Evolutionary conservation across 495 filamentous ascomycete species (phyloP).

Genomic region (Aspergillus bertholletiae): DNA sequence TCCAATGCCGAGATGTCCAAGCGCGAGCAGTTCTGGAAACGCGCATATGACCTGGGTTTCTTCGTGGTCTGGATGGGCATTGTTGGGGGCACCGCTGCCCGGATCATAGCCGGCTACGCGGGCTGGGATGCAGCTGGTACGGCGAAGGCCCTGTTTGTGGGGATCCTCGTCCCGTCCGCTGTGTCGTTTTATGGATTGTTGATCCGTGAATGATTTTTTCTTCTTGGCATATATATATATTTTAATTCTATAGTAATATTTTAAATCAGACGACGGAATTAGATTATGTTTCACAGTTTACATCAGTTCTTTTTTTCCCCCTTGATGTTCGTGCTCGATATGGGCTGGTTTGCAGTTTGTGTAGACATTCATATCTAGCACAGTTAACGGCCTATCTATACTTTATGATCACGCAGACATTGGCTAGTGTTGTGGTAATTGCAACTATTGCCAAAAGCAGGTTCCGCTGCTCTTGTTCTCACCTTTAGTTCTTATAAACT

Average conservation of each 20-base stretch:
- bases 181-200: constrained; percentile 21
- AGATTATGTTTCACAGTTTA: too few relatives aligned
- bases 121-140: constrained; percentile 15
- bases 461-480: too few relatives aligned
- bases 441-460: too few relatives aligned
- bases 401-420: too few relatives aligned
- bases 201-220: not conserved
- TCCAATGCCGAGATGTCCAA: constrained; percentile 16
- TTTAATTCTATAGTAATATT: not conserved
- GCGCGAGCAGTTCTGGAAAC: constrained; percentile 19
- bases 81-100: constrained; percentile 16
- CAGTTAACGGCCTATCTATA: too few relatives aligned
- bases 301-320: too few relatives aligned
- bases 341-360: too few relatives aligned
- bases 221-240: not conserved
- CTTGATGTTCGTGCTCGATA: too few relatives aligned
- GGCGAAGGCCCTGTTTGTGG: constrained; percentile 11
- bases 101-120: constrained; percentile 12
- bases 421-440: too few relatives aligned
- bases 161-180: constrained; percentile 13
- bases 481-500: too few relatives aligned
- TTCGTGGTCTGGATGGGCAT: constrained; percentile 28
- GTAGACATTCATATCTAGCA: too few relatives aligned
- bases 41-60: constrained; percentile 24
- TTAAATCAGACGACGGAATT: too few relatives aligned